Evolutionary conservation across 768 basidiomycete species (phyloP).

Genomic region (Hygrophorus pudorinus): DNA sequence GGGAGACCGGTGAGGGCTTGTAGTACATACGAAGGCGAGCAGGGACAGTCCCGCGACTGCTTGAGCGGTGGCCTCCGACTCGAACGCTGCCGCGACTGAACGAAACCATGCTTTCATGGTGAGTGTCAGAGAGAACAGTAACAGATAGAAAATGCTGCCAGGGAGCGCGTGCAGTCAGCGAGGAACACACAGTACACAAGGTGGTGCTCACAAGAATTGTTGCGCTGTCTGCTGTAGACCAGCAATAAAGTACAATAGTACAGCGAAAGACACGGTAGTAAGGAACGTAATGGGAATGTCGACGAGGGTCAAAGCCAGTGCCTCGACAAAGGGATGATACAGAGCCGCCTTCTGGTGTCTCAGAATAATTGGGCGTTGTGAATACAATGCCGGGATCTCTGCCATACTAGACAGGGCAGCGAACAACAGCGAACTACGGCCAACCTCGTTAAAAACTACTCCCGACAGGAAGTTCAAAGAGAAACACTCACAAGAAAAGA

Average conservation of each 20-base stretch:
- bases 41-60: constrained; percentile 39
- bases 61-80: constrained; percentile 51
- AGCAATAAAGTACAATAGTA: constrained; percentile 55
- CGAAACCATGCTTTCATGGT: constrained; percentile 75
- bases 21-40: constrained; percentile 30
- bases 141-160: constrained; percentile 46
- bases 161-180: too few relatives aligned
- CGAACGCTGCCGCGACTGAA: constrained; percentile 48
- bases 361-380: constrained; percentile 49
- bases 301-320: constrained; percentile 46
- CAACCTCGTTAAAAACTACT: not conserved
- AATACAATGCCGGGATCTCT: constrained; percentile 38
- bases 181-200: constrained; percentile 2
- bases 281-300: constrained; percentile 48
- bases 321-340: constrained; percentile 48
- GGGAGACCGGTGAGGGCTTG: too few relatives aligned
- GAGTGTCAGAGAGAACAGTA: constrained; percentile 46
- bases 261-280: constrained; percentile 32
- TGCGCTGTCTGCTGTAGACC: constrained; percentile 39
- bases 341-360: constrained; percentile 51
- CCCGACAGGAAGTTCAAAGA: not conserved
- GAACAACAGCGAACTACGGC: constrained; percentile 34
- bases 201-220: constrained; percentile 54
- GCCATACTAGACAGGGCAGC: constrained; percentile 36
- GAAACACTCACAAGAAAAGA: constrained; percentile 51